Base-by-base conservation (phyloP, 148 eudicot genomes). In the Amaranthus cruentus region DNA sequence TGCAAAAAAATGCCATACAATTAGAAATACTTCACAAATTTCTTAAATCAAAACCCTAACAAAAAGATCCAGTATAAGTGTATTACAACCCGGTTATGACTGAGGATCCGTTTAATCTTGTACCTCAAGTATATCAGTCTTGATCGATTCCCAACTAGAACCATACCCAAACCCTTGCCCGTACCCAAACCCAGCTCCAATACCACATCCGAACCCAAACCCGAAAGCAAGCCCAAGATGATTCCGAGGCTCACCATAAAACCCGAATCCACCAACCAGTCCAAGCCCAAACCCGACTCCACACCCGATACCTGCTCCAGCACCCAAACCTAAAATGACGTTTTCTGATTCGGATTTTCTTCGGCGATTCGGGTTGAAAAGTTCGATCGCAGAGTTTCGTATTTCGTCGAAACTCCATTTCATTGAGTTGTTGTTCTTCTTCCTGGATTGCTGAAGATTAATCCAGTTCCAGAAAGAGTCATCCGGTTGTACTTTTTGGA, bases 281-380 rank as follows among this genome's bases (percentile, higher is more conserved):
- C 91, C 91, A 1, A 84, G 59, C 43, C 91, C 91, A 50, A 85
- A 7, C 7, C 91, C 89, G 18, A 73, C 83, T 15, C 91, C 91
- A 53, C 93, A 89, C 6, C 91, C 94, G 3, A 89, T 49, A 3
- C 91, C 94, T 3, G 81, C 86, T 9, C 87, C 93, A 49, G 72
- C 76, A 9, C 91, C 91, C 0, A 89, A 89, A 4, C 93, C 86
- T 18, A 79, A 43, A 44, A 54, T 2, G 6, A 6, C 2, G 55
- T 52, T 9, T 52, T 52, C 55, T 52, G 38, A 28, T 28, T 28
- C 38, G 1, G 38, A 28, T 28, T 28, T 28, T 28, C 38, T 28
- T 28, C 38, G 55, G 55, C 55, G 55, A 52, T 52, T 9, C 0
- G 38, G 38, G 38, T 28, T 9, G 55, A 6, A 9, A 52, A 52